These are phyloP conservation scores for Phytophthora citricola DNA, from an alignment of 352 stramenopile species.

Conservation along the genomic window DNA sequence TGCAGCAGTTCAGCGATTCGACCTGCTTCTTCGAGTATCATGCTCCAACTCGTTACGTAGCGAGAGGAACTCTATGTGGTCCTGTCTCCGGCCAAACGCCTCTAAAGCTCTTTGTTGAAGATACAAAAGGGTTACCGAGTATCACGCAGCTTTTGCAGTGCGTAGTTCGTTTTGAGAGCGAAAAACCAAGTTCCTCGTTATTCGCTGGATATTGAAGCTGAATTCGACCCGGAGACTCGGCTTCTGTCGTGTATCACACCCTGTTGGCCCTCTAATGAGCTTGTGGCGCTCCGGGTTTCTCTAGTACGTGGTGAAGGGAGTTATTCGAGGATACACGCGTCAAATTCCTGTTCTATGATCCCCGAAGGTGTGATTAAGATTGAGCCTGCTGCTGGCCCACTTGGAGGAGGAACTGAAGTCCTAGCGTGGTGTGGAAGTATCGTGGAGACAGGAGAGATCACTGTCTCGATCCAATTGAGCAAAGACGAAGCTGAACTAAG, in stretches of 20 bases:
- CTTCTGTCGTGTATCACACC: conserved; percentile 52
- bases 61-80: conserved; percentile 57
- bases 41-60: conserved; percentile 44
- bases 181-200: conserved; percentile 19
- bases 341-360: conserved; percentile 80
- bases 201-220: conserved; percentile 39
- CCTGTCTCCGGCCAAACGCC: conserved; percentile 64
- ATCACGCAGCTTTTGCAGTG: conserved; percentile 49
- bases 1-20: conserved; percentile 74
- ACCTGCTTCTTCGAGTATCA: conserved; percentile 80
- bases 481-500: conserved; percentile 2
- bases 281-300: conserved; percentile 51
- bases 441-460: conserved; percentile 73
- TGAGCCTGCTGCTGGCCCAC: conserved; percentile 59
- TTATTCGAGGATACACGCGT: conserved; percentile 55
- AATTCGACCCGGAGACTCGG: conserved; percentile 44
- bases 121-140: conserved; percentile 50
- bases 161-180: conserved; percentile 55
- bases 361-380: conserved; percentile 69
- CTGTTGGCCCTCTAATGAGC: conserved; percentile 63
- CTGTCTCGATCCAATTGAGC: conserved; percentile 48
- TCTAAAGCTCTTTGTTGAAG: conserved; percentile 49
- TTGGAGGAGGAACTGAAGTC: conserved; percentile 62
- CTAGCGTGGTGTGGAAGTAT: conserved; percentile 67
- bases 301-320: conserved; percentile 25